phyloP scores from a whole-genome alignment of 2,329 filamentous ascomycete species.

The Pestalotiopsis sp. region DNA sequence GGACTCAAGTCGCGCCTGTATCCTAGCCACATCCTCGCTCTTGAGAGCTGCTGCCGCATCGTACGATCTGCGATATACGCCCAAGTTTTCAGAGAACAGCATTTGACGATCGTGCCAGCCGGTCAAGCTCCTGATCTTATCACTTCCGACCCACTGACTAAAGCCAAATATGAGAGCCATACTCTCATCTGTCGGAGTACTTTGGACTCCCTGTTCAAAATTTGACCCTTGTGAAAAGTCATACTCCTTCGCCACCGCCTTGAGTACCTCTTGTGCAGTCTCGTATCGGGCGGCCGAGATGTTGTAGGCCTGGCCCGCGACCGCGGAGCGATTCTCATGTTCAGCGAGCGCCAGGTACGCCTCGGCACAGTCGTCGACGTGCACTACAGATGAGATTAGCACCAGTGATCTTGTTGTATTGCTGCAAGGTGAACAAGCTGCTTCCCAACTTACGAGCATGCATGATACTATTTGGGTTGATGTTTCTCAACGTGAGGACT shows the following conservation, averaged over 20 bases:
- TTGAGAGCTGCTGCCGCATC: conserved; percentile 32
- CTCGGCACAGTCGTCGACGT: conserved; percentile 52
- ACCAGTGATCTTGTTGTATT: not conserved
- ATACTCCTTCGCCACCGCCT: conserved; percentile 43
- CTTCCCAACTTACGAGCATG: conserved; percentile 34
- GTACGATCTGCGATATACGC: conserved; percentile 40
- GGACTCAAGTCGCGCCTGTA: conserved; percentile 18
- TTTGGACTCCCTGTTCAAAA: conserved; percentile 23
- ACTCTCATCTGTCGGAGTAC: not conserved
- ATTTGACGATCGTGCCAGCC: conserved; percentile 42
- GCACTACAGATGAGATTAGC: conserved; percentile 24
- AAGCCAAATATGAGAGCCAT: conserved; percentile 33
- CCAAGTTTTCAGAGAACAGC: conserved; percentile 39
- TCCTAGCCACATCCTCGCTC: conserved; percentile 29
- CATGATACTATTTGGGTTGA: conserved; percentile 40
- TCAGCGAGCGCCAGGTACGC: conserved; percentile 49
- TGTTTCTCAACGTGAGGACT: conserved; percentile 32
- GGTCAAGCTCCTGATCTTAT: conserved; percentile 41
- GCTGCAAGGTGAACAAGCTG: not conserved
- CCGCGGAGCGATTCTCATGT: conserved; percentile 30
- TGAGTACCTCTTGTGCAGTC: conserved; percentile 41
- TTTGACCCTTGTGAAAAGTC: conserved; percentile 33
- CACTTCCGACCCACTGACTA: conserved; percentile 46
- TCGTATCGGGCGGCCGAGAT: conserved; percentile 48
- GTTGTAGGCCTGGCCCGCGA: conserved; percentile 46